These are phyloP conservation scores for Glaciozyma martinii DNA, from an alignment of 768 basidiomycete genomes.

Conservation along the genomic window DNA sequence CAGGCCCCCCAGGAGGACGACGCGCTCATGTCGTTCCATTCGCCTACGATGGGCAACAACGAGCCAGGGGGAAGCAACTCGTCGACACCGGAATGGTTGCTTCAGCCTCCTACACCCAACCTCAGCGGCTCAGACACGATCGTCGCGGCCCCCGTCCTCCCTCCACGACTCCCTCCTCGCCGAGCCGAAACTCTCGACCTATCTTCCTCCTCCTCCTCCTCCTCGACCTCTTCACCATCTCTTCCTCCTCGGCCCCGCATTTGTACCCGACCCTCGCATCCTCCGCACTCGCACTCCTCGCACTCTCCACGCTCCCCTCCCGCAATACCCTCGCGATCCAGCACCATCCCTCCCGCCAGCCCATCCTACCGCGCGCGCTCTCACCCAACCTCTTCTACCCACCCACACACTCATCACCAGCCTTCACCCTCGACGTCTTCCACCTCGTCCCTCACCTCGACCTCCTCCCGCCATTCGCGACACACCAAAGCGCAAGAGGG, in stretches of 20 bases:
- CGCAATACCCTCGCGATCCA: too few relatives aligned
- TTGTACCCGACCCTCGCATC: background rate
- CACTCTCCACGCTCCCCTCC: too few relatives aligned
- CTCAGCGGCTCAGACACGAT: background rate
- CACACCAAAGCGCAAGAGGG: background rate
- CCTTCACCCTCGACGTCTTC: background rate
- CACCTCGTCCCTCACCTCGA: background rate
- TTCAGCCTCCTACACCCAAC: too few relatives aligned
- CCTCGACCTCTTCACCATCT: constrained; percentile 1
- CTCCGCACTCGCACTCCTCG: too few relatives aligned
- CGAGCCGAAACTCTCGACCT: constrained; percentile 3
- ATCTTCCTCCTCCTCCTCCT: background rate
- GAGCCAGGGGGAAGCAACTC: too few relatives aligned
- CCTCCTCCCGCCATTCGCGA: background rate
- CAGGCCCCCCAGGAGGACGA: too few relatives aligned
- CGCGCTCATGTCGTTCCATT: too few relatives aligned
- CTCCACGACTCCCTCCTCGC: constrained; percentile 11
- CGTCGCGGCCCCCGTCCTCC: background rate
- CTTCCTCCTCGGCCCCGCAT: background rate
- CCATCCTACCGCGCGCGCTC: background rate
- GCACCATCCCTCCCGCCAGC: too few relatives aligned
- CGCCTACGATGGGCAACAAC: too few relatives aligned
- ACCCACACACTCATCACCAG: background rate
- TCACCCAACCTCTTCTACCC: background rate
- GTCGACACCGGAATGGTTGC: too few relatives aligned